Percentiles rank a stretch among this genome's conserved stretches.
These are phyloP conservation scores for Rhodotorula sp. DNA, from an alignment of 1,284 basidiomycete genomes.

Conservation along the genomic window DNA sequence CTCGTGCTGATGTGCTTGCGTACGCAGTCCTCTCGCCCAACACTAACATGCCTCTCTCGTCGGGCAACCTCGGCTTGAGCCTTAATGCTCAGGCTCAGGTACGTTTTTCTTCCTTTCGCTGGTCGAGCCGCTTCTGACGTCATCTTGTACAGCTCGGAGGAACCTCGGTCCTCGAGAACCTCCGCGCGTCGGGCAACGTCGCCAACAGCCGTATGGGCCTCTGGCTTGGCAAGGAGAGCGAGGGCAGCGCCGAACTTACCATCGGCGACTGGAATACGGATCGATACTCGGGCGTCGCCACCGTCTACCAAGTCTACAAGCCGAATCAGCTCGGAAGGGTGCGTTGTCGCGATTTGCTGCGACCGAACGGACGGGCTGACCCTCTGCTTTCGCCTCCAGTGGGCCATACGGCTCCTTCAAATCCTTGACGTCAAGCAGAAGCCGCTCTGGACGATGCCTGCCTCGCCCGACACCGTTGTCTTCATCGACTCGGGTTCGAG, in stretches of 20 bases:
- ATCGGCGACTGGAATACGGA: background rate
- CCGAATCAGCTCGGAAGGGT: background rate
- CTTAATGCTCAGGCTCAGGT: background rate
- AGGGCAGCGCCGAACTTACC: background rate
- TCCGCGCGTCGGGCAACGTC: conserved; percentile 1
- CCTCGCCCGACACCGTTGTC: background rate
- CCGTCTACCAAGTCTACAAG: background rate
- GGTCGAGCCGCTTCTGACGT: too few relatives aligned
- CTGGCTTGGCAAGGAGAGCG: too few relatives aligned
- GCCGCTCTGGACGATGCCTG: background rate
- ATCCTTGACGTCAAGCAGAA: background rate
- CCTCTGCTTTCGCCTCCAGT: background rate
- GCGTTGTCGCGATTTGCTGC: background rate
- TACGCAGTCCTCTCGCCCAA: background rate
- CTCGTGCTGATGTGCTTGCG: background rate
- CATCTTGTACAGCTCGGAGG: background rate
- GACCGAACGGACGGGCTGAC: background rate
- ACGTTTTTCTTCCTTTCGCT: too few relatives aligned
- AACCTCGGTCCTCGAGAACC: conserved; percentile 1
- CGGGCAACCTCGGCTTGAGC: background rate
- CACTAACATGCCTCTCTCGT: background rate
- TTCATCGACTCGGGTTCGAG: conserved; percentile 6
- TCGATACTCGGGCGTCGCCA: background rate
- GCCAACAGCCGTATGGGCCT: background rate
- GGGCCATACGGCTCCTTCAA: background rate